Evolutionary conservation across 331 rosid species (phyloP).

Genomic region (Phaseolus coccineus): DNA sequence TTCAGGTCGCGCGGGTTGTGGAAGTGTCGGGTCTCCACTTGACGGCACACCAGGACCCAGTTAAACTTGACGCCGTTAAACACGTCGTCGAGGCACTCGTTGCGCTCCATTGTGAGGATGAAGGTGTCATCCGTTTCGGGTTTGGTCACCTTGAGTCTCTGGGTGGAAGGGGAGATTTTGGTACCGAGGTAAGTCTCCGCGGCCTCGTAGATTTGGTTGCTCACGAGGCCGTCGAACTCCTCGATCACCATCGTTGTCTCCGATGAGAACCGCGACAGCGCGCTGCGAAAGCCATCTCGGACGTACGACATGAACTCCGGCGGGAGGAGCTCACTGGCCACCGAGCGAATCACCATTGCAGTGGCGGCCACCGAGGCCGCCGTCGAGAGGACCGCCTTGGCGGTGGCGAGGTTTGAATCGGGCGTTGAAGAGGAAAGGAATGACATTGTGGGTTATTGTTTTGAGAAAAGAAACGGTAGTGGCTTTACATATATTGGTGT

Average conservation of each 20-base stretch:
- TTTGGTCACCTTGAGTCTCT: slow-evolving; percentile 58
- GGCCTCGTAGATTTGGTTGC: slow-evolving; percentile 70
- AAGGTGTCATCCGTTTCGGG: slow-evolving; percentile 50
- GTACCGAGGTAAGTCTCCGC: slow-evolving; percentile 62
- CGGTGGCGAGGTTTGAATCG: slow-evolving; percentile 56
- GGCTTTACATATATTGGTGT: no score
- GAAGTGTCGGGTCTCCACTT: slow-evolving; percentile 34
- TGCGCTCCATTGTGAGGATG: slow-evolving; percentile 54
- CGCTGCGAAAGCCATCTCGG: slow-evolving; percentile 30
- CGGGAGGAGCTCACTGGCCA: slow-evolving; percentile 66
- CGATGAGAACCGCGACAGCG: slow-evolving; percentile 57
- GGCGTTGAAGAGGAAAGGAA: slow-evolving; percentile 43
- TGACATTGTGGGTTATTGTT: slow-evolving; percentile 34
- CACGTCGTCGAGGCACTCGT: slow-evolving; percentile 52
- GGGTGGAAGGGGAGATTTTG: slow-evolving; percentile 58
- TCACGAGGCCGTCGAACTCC: slow-evolving; percentile 66
- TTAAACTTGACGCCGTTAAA: slow-evolving; percentile 58
- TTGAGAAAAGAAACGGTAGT: background rate
- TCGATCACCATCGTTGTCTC: slow-evolving; percentile 69
- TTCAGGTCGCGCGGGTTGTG: slow-evolving; percentile 48
- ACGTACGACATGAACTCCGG: slow-evolving; percentile 50
- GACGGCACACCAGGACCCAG: slow-evolving; percentile 59
- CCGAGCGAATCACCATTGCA: slow-evolving; percentile 56
- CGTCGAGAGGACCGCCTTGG: slow-evolving; percentile 58
- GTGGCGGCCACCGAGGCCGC: slow-evolving; percentile 77